Percentiles rank a stretch among this genome's conserved stretches.
These are phyloP conservation scores for Laguncularia racemosa DNA, from an alignment of 345 rosid genomes.

Conservation along the genomic window DNA sequence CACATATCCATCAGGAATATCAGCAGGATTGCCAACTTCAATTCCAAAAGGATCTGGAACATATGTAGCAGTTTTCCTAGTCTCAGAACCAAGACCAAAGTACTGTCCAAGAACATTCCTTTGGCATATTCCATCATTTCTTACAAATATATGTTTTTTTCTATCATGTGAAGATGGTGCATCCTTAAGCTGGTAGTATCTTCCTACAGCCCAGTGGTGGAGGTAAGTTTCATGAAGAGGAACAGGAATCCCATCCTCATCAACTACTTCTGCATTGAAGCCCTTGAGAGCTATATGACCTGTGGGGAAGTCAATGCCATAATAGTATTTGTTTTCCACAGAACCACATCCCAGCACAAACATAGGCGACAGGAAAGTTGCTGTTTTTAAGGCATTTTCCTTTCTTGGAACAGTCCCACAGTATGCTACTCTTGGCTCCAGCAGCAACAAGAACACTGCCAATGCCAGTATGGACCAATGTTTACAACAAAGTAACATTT, in stretches of 20 bases:
- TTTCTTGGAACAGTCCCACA: too few relatives aligned
- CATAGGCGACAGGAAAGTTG: slow-evolving; percentile 57
- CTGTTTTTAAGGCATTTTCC: slow-evolving; percentile 18
- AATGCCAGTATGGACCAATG: too few relatives aligned
- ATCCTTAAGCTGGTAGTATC: slow-evolving; percentile 32
- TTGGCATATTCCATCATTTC: slow-evolving; percentile 69
- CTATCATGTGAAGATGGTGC: slow-evolving; percentile 6
- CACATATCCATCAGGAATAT: slow-evolving; percentile 57
- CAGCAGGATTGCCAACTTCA: slow-evolving; percentile 57
- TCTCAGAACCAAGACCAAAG: slow-evolving; percentile 85
- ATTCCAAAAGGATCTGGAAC: slow-evolving; percentile 86
- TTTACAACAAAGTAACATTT: too few relatives aligned
- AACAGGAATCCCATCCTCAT: slow-evolving; percentile 52
- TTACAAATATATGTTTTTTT: slow-evolving; percentile 19
- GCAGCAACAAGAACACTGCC: too few relatives aligned
- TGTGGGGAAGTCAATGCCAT: slow-evolving; percentile 61
- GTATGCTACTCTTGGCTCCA: too few relatives aligned
- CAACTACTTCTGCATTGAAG: slow-evolving; percentile 65
- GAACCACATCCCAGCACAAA: slow-evolving; percentile 77
- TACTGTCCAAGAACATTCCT: slow-evolving; percentile 28
- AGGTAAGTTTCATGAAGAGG: slow-evolving; percentile 85
- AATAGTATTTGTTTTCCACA: slow-evolving; percentile 41
- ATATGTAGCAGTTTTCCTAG: slow-evolving; percentile 49
- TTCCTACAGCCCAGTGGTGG: slow-evolving; percentile 77
- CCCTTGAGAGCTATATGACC: slow-evolving; percentile 76